Percentiles rank a stretch among this genome's conserved stretches.
Evolutionary conservation across 2,329 filamentous ascomycete genomes (phyloP).

Genomic region (Pseudogymnoascus sp.): DNA sequence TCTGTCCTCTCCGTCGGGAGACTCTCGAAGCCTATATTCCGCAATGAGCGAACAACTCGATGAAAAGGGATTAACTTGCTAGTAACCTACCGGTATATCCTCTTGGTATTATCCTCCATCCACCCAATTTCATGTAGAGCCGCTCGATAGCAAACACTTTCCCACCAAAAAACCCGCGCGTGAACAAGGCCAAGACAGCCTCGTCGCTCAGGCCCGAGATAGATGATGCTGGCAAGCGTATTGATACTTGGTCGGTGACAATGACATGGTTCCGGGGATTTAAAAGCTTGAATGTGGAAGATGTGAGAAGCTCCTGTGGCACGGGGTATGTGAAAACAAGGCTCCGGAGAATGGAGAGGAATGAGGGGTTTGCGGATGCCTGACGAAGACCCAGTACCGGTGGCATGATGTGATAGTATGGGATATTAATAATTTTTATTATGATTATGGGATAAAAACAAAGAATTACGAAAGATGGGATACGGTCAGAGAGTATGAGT

Average conservation of each 20-base stretch:
- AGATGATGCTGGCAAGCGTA: not conserved
- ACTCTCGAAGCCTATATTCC: not conserved
- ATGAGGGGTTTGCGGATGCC: not conserved
- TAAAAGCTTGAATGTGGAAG: not conserved
- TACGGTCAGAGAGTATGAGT: not conserved
- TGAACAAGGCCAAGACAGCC: conserved; percentile 15
- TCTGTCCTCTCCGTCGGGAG: not conserved
- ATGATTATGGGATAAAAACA: not conserved
- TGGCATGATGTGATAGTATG: not conserved
- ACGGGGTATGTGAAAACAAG: conserved; percentile 1
- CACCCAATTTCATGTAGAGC: conserved; percentile 6
- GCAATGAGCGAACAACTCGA: not conserved
- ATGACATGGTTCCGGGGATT: not conserved
- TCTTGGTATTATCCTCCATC: not conserved
- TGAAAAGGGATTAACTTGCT: not conserved
- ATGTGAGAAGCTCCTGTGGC: conserved; percentile 1
- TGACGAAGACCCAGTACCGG: not conserved
- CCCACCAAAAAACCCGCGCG: conserved; percentile 16
- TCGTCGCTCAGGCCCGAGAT: conserved; percentile 13
- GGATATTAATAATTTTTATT: not conserved
- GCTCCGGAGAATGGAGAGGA: conserved; percentile 4
- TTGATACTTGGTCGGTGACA: conserved; percentile 6
- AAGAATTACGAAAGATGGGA: not conserved
- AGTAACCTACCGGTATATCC: not conserved
- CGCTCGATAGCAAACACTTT: conserved; percentile 16